These are phyloP conservation scores for Kodamaea fungicola DNA, from an alignment of 1,139 yeast species.

Conservation along the genomic window DNA sequence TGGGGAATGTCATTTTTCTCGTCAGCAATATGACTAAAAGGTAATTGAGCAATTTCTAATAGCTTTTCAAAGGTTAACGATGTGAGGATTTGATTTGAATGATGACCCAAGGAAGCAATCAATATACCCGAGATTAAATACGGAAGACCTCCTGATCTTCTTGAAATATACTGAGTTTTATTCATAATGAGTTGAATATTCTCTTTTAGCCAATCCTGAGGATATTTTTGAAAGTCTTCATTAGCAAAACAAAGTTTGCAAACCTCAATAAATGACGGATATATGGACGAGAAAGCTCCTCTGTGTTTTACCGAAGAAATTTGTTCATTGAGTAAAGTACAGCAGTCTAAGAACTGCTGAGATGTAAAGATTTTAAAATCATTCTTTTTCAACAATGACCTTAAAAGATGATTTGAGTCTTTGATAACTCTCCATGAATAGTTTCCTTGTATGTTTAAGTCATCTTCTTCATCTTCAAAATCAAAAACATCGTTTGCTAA, in stretches of 20 bases:
- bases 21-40: slow-evolving; percentile 43
- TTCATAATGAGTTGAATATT: slow-evolving; percentile 52
- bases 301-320: slow-evolving; percentile 75
- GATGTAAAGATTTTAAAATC: slow-evolving; percentile 1
- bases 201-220: slow-evolving; percentile 48
- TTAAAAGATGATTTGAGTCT: slow-evolving; percentile 61
- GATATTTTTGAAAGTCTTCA: slow-evolving; percentile 33
- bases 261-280: slow-evolving; percentile 69
- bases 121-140: slow-evolving; percentile 70
- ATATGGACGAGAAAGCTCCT: slow-evolving; percentile 87
- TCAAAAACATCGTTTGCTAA: slow-evolving; percentile 52
- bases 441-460: slow-evolving; percentile 47
- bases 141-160: slow-evolving; percentile 93
- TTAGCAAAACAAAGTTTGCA: slow-evolving; percentile 48
- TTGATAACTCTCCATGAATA: slow-evolving; percentile 86
- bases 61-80: slow-evolving; percentile 47
- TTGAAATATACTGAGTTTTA: slow-evolving; percentile 66
- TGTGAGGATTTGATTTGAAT: slow-evolving; percentile 6
- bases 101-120: slow-evolving; percentile 32
- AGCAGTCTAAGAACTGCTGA: slow-evolving; percentile 14
- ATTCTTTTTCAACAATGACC: slow-evolving; percentile 28
- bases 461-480: slow-evolving; percentile 30
- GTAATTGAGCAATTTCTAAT: slow-evolving; percentile 48
- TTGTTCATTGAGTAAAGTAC: slow-evolving; percentile 56
- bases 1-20: slow-evolving; percentile 77